These are phyloP conservation scores for Phytophthora constricta DNA, from an alignment of 352 stramenopile genomes.

Conservation along the genomic window DNA sequence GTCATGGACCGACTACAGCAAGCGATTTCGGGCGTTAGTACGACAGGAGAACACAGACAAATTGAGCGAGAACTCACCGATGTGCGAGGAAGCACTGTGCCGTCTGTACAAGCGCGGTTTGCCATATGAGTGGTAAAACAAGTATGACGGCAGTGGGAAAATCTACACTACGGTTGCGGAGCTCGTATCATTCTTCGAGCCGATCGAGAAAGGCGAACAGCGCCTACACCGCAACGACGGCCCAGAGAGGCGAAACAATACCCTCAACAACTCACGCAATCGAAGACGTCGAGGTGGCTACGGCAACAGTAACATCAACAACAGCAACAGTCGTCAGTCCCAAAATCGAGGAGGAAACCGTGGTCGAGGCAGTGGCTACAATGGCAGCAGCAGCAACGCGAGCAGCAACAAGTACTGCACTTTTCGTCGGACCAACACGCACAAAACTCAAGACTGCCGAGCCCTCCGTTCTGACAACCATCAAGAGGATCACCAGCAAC, in stretches of 20 bases:
- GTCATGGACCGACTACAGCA: slow-evolving; percentile 5
- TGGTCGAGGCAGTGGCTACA: not conserved
- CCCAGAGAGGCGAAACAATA: not conserved
- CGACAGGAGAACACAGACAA: not conserved
- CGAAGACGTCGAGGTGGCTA: not conserved
- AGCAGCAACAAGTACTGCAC: slow-evolving; percentile 13
- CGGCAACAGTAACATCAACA: slow-evolving; percentile 1
- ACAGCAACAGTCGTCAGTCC: not conserved
- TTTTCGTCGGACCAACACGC: slow-evolving; percentile 10
- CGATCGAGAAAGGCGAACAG: not conserved
- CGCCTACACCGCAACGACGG: not conserved
- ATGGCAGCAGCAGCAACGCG: not conserved
- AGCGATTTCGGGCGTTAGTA: slow-evolving; percentile 7
- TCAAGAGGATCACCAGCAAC: slow-evolving; percentile 12
- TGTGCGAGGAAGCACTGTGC: slow-evolving; percentile 11
- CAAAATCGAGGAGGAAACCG: not conserved
- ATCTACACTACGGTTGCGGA: slow-evolving; percentile 2
- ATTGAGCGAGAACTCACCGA: not conserved
- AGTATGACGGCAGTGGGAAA: slow-evolving; percentile 15
- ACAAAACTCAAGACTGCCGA: slow-evolving; percentile 11
- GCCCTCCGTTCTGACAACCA: not conserved
- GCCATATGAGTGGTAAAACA: slow-evolving; percentile 18
- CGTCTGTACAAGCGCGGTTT: slow-evolving; percentile 6
- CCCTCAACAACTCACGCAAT: not conserved
- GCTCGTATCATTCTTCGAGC: slow-evolving; percentile 7